Evolutionary conservation across 2,329 filamentous ascomycete genomes (phyloP).

Genomic region (Mariannaea elegans): DNA sequence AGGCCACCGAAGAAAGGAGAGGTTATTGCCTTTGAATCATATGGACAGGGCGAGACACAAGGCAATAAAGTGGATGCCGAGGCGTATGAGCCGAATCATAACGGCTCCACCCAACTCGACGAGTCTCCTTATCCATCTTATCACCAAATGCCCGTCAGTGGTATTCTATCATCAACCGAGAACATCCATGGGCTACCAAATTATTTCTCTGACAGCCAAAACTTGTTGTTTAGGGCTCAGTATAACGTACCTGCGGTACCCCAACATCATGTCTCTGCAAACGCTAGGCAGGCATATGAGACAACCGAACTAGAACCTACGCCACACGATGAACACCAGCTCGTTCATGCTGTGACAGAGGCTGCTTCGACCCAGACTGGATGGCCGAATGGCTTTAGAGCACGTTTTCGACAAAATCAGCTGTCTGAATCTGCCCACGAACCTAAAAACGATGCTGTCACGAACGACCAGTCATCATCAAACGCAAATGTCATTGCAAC

Average conservation of each 20-base stretch:
- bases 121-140: constrained; percentile 33
- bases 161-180: constrained; percentile 37
- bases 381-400: constrained; percentile 18
- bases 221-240: constrained; percentile 36
- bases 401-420: constrained; percentile 26
- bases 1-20: constrained; percentile 34
- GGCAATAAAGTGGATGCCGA: constrained; percentile 21
- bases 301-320: constrained; percentile 22
- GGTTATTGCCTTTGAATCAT: constrained; percentile 24
- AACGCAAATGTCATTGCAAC: constrained; percentile 24
- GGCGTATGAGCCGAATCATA: neutral
- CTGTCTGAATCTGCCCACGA: constrained; percentile 26
- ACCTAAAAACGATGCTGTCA: constrained; percentile 5
- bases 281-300: constrained; percentile 20
- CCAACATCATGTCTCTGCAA: constrained; percentile 21
- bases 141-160: constrained; percentile 41
- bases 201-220: constrained; percentile 43
- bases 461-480: constrained; percentile 24
- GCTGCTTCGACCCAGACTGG: constrained; percentile 25
- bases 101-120: neutral
- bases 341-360: constrained; percentile 1
- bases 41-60: constrained; percentile 23
- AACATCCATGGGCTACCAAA: constrained; percentile 30
- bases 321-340: constrained; percentile 18
- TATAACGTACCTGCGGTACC: constrained; percentile 27